Conservation (phyloP, 495 filamentous ascomycete species). For the Rostrohypoxylon terebratum region DNA sequence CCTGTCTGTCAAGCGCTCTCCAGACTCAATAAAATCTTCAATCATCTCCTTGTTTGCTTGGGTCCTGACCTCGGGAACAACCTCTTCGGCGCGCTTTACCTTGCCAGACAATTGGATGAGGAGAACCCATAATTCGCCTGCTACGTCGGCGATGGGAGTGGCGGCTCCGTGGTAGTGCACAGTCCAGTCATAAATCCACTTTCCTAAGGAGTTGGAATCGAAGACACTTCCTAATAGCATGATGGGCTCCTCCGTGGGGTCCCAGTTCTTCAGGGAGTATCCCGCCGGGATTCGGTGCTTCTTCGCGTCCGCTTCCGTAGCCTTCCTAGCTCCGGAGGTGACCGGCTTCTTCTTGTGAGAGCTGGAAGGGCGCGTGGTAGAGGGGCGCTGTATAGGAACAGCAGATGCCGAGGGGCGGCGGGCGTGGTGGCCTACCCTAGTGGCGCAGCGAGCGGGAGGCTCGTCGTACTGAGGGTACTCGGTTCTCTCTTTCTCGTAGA, state of each 20-base stretch:
- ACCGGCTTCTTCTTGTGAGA: constrained; percentile 48
- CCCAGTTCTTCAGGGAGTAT: constrained; percentile 99
- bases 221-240: constrained; percentile 95
- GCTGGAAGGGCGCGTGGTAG: constrained; percentile 58
- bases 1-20: constrained; percentile 86
- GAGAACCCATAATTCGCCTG: constrained; percentile 94
- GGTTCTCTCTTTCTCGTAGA: constrained; percentile 54
- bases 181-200: constrained; percentile 99
- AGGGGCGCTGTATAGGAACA: constrained; percentile 54
- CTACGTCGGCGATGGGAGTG: constrained; percentile 90
- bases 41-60: constrained; percentile 82
- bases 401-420: constrained; percentile 59
- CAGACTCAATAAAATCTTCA: constrained; percentile 91
- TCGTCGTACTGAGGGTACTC: constrained; percentile 54
- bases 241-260: constrained; percentile 90
- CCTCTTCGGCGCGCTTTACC: constrained; percentile 90
- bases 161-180: constrained; percentile 88
- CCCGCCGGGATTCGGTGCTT: constrained; percentile 86
- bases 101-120: constrained; percentile 97
- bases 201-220: constrained; percentile 95
- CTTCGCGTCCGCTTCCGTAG: constrained; percentile 87
- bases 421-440: constrained; percentile 57
- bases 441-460: constrained; percentile 57
- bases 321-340: constrained; percentile 58
- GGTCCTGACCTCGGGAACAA: constrained; percentile 76